Evolutionary conservation across 345 rosid genomes (phyloP).

Genomic region (Lumnitzera littorea): DNA sequence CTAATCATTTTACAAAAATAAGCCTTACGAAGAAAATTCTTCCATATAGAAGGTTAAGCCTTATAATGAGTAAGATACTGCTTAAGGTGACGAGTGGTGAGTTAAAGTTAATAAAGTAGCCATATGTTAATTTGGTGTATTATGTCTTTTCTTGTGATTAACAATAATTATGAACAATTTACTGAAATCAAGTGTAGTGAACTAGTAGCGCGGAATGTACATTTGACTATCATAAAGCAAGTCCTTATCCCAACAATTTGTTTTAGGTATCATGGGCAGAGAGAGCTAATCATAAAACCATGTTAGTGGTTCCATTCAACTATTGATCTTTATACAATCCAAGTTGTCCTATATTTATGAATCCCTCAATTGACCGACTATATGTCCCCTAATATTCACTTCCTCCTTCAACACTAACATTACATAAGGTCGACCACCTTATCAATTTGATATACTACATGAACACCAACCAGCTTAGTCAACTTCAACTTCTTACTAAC

Average conservation of each 20-base stretch:
- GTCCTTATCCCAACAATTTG: conserved; percentile 67
- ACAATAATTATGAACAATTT: conserved; percentile 19
- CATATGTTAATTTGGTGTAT: too few relatives aligned
- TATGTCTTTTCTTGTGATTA: too few relatives aligned
- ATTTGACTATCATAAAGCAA: conserved; percentile 70
- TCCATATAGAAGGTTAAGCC: too few relatives aligned
- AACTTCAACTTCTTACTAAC: conserved; percentile 39
- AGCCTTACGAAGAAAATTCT: too few relatives aligned
- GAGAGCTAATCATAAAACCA: conserved; percentile 30
- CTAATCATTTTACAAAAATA: too few relatives aligned
- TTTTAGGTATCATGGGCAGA: conserved; percentile 70
- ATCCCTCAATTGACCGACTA: conserved; percentile 35
- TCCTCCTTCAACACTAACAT: conserved; percentile 26
- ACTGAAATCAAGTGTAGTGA: conserved; percentile 63
- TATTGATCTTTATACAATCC: conserved; percentile 53
- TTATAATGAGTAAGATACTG: too few relatives aligned
- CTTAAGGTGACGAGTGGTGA: too few relatives aligned
- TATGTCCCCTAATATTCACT: conserved; percentile 37
- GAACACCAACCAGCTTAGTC: conserved; percentile 18
- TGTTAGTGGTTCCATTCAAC: conserved; percentile 39
- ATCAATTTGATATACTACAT: conserved; percentile 53
- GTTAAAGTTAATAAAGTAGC: too few relatives aligned
- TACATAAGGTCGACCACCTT: conserved; percentile 14
- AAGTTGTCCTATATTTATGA: conserved; percentile 27
- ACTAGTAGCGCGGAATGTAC: conserved; percentile 53